Conservation (phyloP, 495 filamentous ascomycete species). For the Xylaria venustula region DNA sequence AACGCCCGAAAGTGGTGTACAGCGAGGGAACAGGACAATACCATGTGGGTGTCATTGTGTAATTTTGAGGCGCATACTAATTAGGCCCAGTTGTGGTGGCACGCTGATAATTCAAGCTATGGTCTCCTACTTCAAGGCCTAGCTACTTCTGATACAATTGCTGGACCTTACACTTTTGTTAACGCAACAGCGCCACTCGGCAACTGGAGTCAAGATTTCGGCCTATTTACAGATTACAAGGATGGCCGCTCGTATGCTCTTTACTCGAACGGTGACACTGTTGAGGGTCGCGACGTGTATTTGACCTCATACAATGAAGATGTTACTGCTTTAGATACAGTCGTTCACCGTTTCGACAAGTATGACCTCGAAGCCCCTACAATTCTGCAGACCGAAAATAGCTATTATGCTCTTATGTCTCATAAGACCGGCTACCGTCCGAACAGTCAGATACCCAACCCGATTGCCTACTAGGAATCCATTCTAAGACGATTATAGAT, state of each 20-base stretch:
- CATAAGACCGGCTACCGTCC: conserved; percentile 50
- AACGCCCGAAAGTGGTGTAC: conserved; percentile 46
- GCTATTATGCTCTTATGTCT: conserved; percentile 46
- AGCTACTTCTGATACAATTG: conserved; percentile 36
- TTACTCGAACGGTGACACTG: conserved; percentile 44
- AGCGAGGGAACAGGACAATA: conserved; percentile 35
- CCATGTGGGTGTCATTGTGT: conserved; percentile 28
- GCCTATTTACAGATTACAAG: conserved; percentile 45
- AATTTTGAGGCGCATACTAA: conserved; percentile 2
- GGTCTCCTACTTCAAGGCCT: conserved; percentile 43
- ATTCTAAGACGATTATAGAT: conserved; percentile 21
- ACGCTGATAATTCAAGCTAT: conserved; percentile 46
- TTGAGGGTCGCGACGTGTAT: conserved; percentile 42
- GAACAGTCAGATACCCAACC: conserved; percentile 32
- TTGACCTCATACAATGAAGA: conserved; percentile 40
- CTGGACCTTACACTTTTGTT: conserved; percentile 41
- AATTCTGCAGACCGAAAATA: conserved; percentile 43
- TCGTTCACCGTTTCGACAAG: conserved; percentile 44
- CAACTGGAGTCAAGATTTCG: conserved; percentile 50
- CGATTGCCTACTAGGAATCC: neutral
- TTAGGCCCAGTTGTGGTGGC: conserved; percentile 46
- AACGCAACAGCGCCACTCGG: conserved; percentile 41
- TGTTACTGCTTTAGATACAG: conserved; percentile 31
- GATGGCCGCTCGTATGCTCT: conserved; percentile 41
- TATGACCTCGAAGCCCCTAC: conserved; percentile 46